These are phyloP conservation scores for Trichoderma sp. DNA, from an alignment of 2,329 filamentous ascomycete species.

Conservation along the genomic window DNA sequence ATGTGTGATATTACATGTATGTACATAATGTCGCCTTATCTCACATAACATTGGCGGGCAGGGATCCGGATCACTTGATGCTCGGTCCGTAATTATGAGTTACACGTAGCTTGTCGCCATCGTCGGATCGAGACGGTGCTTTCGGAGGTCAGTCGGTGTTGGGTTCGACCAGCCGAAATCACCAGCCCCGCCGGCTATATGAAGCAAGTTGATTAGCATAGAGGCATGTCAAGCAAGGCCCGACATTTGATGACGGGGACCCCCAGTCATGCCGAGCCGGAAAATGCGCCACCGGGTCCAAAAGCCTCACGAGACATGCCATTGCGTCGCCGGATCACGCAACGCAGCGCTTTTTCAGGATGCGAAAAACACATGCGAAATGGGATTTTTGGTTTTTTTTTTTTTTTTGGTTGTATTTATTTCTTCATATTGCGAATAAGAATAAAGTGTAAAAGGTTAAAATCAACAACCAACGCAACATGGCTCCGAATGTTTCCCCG, in stretches of 20 bases:
- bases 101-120: background rate
- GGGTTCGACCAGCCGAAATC: conserved; percentile 13
- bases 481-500: conserved; percentile 12
- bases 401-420: background rate
- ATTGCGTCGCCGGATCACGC: background rate
- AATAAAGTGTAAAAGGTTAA: background rate
- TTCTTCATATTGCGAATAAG: background rate
- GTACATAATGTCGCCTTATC: background rate
- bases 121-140: background rate
- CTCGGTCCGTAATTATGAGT: background rate
- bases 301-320: background rate
- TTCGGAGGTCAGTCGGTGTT: conserved; percentile 11
- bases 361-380: background rate
- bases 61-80: background rate
- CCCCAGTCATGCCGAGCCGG: background rate
- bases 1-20: background rate
- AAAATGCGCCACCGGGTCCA: background rate
- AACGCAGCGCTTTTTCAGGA: background rate
- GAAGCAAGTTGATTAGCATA: background rate
- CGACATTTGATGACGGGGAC: background rate
- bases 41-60: background rate
- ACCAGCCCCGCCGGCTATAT: conserved; percentile 6
- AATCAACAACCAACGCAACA: conserved; percentile 8
- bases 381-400: background rate
- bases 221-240: background rate